phyloP scores from a whole-genome alignment of 78 protist species.

The Anaeramoeba flamelloides region DNA sequence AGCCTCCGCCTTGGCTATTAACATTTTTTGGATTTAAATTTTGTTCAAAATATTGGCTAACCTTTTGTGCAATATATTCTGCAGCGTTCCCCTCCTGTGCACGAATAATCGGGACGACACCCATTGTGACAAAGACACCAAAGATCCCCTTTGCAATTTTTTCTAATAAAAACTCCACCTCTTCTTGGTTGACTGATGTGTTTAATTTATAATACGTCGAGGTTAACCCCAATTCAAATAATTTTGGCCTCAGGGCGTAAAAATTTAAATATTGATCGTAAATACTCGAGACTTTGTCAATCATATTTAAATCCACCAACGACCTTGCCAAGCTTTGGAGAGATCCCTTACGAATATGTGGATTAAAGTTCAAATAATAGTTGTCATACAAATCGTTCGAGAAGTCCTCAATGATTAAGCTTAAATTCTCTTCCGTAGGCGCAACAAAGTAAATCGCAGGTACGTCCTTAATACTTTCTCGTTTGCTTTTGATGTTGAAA shows the following conservation, averaged over 20 bases:
- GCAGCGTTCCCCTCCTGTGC: slow-evolving; percentile 42
- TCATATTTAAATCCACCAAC: slow-evolving; percentile 37
- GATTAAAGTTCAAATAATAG: slow-evolving; percentile 52
- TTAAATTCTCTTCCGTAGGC: slow-evolving; percentile 59
- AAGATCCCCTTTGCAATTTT: slow-evolving; percentile 40
- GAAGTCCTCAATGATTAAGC: slow-evolving; percentile 49
- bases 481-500: slow-evolving; percentile 38
- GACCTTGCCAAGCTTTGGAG: slow-evolving; percentile 52
- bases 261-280: slow-evolving; percentile 66
- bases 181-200: slow-evolving; percentile 20
- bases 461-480: slow-evolving; percentile 60
- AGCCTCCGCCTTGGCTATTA: too few species aligned
- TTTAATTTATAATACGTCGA: slow-evolving; percentile 34
- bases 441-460: slow-evolving; percentile 76
- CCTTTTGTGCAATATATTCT: too few species aligned
- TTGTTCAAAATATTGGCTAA: too few species aligned
- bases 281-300: slow-evolving; percentile 11
- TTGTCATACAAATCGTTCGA: slow-evolving; percentile 46
- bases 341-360: slow-evolving; percentile 34
- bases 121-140: slow-evolving; percentile 51
- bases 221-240: slow-evolving; percentile 30
- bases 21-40: too few species aligned
- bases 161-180: slow-evolving; percentile 33
- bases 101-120: slow-evolving; percentile 50
- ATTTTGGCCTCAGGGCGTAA: slow-evolving; percentile 41